A percentile compares a stretch with the other conserved stretches of the same genome.
Evolutionary conservation across 2,329 filamentous ascomycete genomes (phyloP).

Genomic region (Alternaria infectoria): DNA sequence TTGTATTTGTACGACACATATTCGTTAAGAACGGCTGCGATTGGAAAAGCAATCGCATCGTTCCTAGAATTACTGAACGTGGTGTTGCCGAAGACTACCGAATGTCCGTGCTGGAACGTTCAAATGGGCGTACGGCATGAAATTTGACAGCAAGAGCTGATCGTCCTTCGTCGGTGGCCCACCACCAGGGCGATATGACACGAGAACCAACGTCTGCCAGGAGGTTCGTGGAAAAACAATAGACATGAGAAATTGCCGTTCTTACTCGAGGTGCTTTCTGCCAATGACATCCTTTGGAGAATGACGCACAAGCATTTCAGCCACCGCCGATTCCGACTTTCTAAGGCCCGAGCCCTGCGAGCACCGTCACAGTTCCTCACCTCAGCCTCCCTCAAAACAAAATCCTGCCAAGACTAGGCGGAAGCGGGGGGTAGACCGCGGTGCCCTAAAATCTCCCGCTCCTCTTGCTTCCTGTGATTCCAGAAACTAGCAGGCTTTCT

Average conservation of each 20-base stretch:
- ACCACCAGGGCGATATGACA: slow-evolving; percentile 40
- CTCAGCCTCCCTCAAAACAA: slow-evolving; percentile 49
- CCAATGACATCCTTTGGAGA: slow-evolving; percentile 41
- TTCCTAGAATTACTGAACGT: slow-evolving; percentile 22
- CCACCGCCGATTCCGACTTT: slow-evolving; percentile 47
- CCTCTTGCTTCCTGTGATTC: slow-evolving; percentile 39
- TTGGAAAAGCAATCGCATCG: slow-evolving; percentile 32
- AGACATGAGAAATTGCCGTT: slow-evolving; percentile 34
- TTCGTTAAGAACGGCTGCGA: slow-evolving; percentile 21
- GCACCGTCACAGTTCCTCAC: slow-evolving; percentile 45
- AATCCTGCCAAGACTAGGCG: slow-evolving; percentile 46
- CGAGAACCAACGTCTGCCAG: slow-evolving; percentile 39
- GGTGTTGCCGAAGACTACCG: slow-evolving; percentile 34
- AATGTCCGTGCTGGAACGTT: slow-evolving; percentile 39
- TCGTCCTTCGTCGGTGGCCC: slow-evolving; percentile 25
- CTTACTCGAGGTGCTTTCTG: slow-evolving; percentile 29
- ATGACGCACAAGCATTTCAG: slow-evolving; percentile 50
- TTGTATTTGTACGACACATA: slow-evolving; percentile 38
- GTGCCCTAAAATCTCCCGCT: slow-evolving; percentile 47
- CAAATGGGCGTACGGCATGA: slow-evolving; percentile 38
- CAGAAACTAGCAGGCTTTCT: slow-evolving; percentile 36
- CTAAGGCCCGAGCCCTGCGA: slow-evolving; percentile 46
- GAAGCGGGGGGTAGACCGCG: slow-evolving; percentile 45
- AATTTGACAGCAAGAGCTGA: slow-evolving; percentile 37
- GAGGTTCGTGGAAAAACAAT: slow-evolving; percentile 37